Conservation (phyloP, 441 rosid species). For the Eruca vesicaria region DNA sequence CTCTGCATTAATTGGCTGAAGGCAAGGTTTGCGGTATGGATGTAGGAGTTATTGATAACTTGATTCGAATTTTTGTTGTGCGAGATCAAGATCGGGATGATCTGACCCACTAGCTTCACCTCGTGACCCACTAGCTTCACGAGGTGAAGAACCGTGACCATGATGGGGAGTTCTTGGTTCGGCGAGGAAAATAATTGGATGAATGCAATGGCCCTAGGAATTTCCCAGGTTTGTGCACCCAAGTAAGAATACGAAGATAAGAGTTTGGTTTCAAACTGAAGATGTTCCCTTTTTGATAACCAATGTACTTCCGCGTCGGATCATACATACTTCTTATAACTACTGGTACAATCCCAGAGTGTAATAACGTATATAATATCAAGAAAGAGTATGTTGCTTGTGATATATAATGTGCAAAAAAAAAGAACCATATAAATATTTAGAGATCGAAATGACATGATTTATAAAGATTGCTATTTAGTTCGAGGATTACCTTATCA, state of each 20-base stretch:
- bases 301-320: slow-evolving; percentile 39
- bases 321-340: slow-evolving; percentile 34
- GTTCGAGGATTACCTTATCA: neutral
- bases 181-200: slow-evolving; percentile 26
- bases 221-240: slow-evolving; percentile 42
- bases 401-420: slow-evolving; percentile 15
- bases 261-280: slow-evolving; percentile 22
- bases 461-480: neutral
- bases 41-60: slow-evolving; percentile 14
- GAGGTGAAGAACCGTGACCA: slow-evolving; percentile 41
- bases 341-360: slow-evolving; percentile 28
- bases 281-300: slow-evolving; percentile 40
- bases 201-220: slow-evolving; percentile 32
- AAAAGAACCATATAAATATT: neutral
- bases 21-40: slow-evolving; percentile 32
- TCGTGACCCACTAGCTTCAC: no score
- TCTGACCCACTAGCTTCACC: slow-evolving; percentile 38
- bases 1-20: slow-evolving; percentile 15
- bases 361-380: neutral
- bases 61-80: slow-evolving; percentile 29
- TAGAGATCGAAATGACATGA: neutral
- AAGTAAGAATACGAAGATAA: slow-evolving; percentile 38
- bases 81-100: slow-evolving; percentile 38
- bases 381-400: slow-evolving; percentile 15
- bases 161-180: slow-evolving; percentile 11